A percentile compares a stretch with the other conserved stretches of the same genome.
phyloP scores from a whole-genome alignment of 345 rosid genomes.

The Psidium friedrichsthalianum region DNA sequence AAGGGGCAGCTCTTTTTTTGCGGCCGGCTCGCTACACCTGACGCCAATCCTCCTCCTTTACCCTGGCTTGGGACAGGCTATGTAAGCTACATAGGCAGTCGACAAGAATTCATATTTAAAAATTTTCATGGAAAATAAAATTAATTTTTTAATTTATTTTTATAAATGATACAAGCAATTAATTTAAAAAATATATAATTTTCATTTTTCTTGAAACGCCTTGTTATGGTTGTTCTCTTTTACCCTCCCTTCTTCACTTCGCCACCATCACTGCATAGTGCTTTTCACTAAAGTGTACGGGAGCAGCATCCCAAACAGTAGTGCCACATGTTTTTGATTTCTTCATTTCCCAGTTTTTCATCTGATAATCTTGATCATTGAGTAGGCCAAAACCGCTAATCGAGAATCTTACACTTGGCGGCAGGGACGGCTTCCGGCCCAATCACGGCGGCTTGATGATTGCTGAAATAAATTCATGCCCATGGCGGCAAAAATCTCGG shows the following conservation, averaged over 20 bases:
- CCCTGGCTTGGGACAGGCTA: too few relatives aligned
- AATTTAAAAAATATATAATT: too few relatives aligned
- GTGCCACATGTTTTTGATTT: neutral
- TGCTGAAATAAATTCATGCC: neutral
- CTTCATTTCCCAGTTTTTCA: neutral
- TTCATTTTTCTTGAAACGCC: too few relatives aligned
- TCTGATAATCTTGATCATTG: neutral
- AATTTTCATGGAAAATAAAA: too few relatives aligned
- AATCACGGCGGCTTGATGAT: neutral
- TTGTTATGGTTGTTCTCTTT: too few relatives aligned
- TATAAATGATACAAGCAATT: too few relatives aligned
- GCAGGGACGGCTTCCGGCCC: neutral
- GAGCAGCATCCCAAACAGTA: neutral
- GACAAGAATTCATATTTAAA: too few relatives aligned
- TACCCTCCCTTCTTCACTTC: neutral
- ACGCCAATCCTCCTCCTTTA: too few relatives aligned
- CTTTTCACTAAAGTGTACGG: neutral
- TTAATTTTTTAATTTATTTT: too few relatives aligned
- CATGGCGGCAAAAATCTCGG: neutral
- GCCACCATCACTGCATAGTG: neutral
- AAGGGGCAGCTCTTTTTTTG: too few relatives aligned
- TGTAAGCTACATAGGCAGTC: too few relatives aligned
- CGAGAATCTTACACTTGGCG: neutral
- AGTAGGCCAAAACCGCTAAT: neutral
- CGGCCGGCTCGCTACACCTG: too few relatives aligned